Evolutionary conservation across 2,329 filamentous ascomycete genomes (phyloP).

Genomic region (Colletotrichum higginsianum): DNA sequence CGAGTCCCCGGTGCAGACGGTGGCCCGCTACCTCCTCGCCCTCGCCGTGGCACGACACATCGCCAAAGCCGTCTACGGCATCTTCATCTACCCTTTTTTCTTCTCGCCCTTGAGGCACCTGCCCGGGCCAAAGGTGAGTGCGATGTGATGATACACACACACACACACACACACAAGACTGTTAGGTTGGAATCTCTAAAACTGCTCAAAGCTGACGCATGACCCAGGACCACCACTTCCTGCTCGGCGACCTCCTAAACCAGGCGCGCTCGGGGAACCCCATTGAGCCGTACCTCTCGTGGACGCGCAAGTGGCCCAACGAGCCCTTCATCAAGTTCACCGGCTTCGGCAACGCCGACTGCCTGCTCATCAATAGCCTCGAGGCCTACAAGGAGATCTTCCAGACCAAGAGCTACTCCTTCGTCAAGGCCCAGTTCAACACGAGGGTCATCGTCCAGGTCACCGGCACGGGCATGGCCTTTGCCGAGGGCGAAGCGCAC

Average conservation of each 20-base stretch:
- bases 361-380: slow-evolving; percentile 46
- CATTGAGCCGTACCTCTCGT: slow-evolving; percentile 42
- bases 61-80: slow-evolving; percentile 47
- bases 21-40: background rate
- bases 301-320: slow-evolving; percentile 46
- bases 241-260: slow-evolving; percentile 45
- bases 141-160: no score
- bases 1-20: slow-evolving; percentile 6
- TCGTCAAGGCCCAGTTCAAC: slow-evolving; percentile 51
- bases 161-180: no score
- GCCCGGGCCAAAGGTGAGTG: slow-evolving; percentile 58
- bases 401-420: slow-evolving; percentile 49
- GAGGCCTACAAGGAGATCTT: slow-evolving; percentile 47
- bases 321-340: slow-evolving; percentile 49
- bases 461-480: slow-evolving; percentile 51
- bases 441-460: slow-evolving; percentile 46
- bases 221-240: slow-evolving; percentile 42
- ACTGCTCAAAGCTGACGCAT: background rate
- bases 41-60: background rate
- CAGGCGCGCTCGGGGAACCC: slow-evolving; percentile 39
- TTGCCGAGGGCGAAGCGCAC: slow-evolving; percentile 54
- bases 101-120: slow-evolving; percentile 60
- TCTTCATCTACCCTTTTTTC: slow-evolving; percentile 59
- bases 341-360: slow-evolving; percentile 47
- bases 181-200: no score